Conservation (phyloP, 192 early-diverging fungal species). For the Geosiphon pyriformis region DNA sequence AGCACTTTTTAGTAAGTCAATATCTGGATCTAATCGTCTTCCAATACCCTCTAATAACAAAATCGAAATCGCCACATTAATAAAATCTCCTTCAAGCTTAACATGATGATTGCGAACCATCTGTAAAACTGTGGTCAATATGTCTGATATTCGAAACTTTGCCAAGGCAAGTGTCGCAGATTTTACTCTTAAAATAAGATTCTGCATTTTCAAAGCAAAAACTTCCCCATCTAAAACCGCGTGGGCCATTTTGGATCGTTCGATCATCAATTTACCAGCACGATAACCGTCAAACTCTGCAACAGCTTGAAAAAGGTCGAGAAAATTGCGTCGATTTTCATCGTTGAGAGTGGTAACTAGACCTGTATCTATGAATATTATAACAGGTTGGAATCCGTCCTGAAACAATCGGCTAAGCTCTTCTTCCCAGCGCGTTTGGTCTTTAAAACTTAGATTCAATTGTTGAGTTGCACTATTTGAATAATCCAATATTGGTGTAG, state of each 20-base stretch:
- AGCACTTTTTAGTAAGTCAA: conserved; percentile 84
- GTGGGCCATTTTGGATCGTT: conserved; percentile 71
- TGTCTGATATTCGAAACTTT: conserved; percentile 73
- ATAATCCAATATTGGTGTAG: conserved; percentile 18
- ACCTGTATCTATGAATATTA: conserved; percentile 90
- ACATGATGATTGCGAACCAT: conserved; percentile 92
- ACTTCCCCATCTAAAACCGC: conserved; percentile 66
- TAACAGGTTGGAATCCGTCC: conserved; percentile 66
- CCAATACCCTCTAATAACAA: conserved; percentile 95
- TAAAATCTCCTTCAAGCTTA: conserved; percentile 90
- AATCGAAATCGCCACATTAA: conserved; percentile 87
- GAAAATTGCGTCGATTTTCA: conserved; percentile 75
- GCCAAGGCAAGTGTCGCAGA: conserved; percentile 68
- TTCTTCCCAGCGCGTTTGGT: conserved; percentile 37
- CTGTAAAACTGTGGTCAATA: conserved; percentile 74
- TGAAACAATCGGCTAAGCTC: conserved; percentile 50
- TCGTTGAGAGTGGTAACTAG: conserved; percentile 74
- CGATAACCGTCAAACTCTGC: conserved; percentile 80
- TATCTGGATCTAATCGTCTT: conserved; percentile 77
- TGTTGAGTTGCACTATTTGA: conserved; percentile 37
- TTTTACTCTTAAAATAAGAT: conserved; percentile 67
- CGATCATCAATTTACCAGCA: conserved; percentile 83
- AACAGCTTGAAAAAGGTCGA: conserved; percentile 86
- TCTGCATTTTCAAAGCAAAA: conserved; percentile 79
- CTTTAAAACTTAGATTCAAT: conserved; percentile 29